Percentiles rank a stretch among this genome's conserved stretches.
Conservation (phyloP, 805 yeast genomes). For the Hanseniaspora thailandica region DNA sequence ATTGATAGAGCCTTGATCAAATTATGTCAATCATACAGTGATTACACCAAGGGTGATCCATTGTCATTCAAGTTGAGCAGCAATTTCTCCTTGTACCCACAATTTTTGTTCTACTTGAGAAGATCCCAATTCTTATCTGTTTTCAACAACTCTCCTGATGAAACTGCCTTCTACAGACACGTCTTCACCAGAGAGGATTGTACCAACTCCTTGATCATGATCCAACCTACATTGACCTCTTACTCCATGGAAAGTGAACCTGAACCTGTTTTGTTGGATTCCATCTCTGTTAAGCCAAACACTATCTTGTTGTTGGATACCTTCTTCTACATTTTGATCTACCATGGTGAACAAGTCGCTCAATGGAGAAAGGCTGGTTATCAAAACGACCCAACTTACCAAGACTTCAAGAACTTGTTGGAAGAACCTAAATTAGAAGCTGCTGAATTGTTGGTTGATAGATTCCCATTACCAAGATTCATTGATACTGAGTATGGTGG, state of each 20-base stretch:
- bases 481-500: slow-evolving; percentile 98
- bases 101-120: slow-evolving; percentile 88
- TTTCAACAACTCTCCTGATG: slow-evolving; percentile 97
- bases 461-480: slow-evolving; percentile 96
- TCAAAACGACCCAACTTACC: slow-evolving; percentile 83
- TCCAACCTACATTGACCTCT: slow-evolving; percentile 89
- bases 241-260: slow-evolving; percentile 79
- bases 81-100: slow-evolving; percentile 81
- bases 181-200: slow-evolving; percentile 83
- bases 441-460: slow-evolving; percentile 74
- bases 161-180: slow-evolving; percentile 93
- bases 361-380: slow-evolving; percentile 94
- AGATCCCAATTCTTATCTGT: slow-evolving; percentile 93
- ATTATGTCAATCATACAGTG: slow-evolving; percentile 86
- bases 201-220: slow-evolving; percentile 86
- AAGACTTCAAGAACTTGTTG: slow-evolving; percentile 71
- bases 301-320: slow-evolving; percentile 82
- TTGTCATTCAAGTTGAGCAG: slow-evolving; percentile 71
- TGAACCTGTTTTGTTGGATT: slow-evolving; percentile 81
- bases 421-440: slow-evolving; percentile 89
- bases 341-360: slow-evolving; percentile 89
- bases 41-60: slow-evolving; percentile 77
- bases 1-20: slow-evolving; percentile 83
- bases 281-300: slow-evolving; percentile 82
- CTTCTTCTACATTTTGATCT: slow-evolving; percentile 89